These are phyloP conservation scores for Monilinia laxa DNA, from an alignment of 2,329 filamentous ascomycete genomes.

Conservation along the genomic window DNA sequence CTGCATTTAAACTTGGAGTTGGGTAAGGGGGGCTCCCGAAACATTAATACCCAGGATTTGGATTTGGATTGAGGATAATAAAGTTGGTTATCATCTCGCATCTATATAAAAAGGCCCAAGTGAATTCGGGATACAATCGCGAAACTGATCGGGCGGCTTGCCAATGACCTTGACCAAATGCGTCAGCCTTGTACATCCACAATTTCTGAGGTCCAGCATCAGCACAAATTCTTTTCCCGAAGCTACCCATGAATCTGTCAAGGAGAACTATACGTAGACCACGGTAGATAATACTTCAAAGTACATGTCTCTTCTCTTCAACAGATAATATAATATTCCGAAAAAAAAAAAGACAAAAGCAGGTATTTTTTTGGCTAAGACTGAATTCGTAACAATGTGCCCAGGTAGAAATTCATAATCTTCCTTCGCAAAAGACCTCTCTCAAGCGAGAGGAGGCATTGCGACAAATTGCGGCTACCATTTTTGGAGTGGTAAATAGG, in stretches of 20 bases:
- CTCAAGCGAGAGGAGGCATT: neutral
- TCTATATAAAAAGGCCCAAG: neutral
- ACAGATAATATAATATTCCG: too few relatives aligned
- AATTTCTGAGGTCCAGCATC: neutral
- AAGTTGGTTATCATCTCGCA: neutral
- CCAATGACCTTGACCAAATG: neutral
- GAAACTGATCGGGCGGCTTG: neutral
- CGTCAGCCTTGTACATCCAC: neutral
- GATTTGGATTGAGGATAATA: slow-evolving; percentile 15
- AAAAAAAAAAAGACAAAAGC: too few relatives aligned
- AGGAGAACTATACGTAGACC: neutral
- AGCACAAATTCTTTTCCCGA: neutral
- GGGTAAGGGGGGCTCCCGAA: neutral
- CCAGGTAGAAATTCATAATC: too few relatives aligned
- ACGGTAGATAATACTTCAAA: neutral
- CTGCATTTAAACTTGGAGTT: slow-evolving; percentile 15
- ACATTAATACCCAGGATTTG: slow-evolving; percentile 21
- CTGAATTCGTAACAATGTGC: too few relatives aligned
- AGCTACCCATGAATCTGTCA: neutral
- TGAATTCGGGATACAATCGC: slow-evolving; percentile 9
- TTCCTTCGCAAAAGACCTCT: too few relatives aligned
- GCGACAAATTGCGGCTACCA: neutral
- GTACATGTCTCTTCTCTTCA: too few relatives aligned
- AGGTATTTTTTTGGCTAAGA: too few relatives aligned
- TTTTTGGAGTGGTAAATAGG: slow-evolving; percentile 6